Evolutionary conservation across 495 filamentous ascomycete genomes (phyloP).

Genomic region (Neurospora tetrasperma): DNA sequence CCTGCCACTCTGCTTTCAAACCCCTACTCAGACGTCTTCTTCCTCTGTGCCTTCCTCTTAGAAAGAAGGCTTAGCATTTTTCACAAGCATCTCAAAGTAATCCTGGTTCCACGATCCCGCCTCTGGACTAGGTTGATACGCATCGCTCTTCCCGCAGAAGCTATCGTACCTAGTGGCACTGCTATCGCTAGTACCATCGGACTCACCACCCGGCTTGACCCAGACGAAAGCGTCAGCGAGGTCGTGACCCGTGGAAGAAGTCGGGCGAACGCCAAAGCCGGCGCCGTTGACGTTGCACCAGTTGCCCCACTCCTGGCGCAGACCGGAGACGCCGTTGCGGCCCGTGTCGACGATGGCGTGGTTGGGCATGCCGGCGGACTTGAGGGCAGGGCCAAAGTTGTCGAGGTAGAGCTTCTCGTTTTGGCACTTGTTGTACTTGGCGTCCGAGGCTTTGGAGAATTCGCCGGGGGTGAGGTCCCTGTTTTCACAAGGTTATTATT

Average conservation of each 20-base stretch:
- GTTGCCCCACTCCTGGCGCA: slow-evolving; percentile 63
- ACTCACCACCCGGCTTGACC: slow-evolving; percentile 78
- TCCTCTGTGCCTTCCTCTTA: slow-evolving; percentile 3
- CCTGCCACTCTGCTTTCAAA: background rate
- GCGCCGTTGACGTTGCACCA: slow-evolving; percentile 76
- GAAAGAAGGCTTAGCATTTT: slow-evolving; percentile 55
- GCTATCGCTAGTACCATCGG: slow-evolving; percentile 61
- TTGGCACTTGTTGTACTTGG: slow-evolving; percentile 44
- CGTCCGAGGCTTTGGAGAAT: slow-evolving; percentile 48
- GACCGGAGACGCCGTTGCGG: slow-evolving; percentile 59
- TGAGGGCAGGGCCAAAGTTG: slow-evolving; percentile 52
- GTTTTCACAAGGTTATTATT: slow-evolving; percentile 11
- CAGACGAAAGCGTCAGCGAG: slow-evolving; percentile 71
- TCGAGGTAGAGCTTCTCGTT: slow-evolving; percentile 69
- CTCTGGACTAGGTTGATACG: slow-evolving; percentile 61
- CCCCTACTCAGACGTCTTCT: background rate
- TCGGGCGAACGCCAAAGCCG: slow-evolving; percentile 63
- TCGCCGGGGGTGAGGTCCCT: slow-evolving; percentile 51
- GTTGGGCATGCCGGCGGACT: slow-evolving; percentile 51
- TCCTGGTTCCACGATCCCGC: slow-evolving; percentile 72
- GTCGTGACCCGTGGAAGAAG: slow-evolving; percentile 48
- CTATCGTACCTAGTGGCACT: slow-evolving; percentile 56
- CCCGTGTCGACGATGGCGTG: slow-evolving; percentile 64
- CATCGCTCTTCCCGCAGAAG: slow-evolving; percentile 55
- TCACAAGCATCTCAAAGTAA: slow-evolving; percentile 61